Base-by-base conservation (phyloP, 805 yeast genomes). In the Zygosaccharomyces rouxii region DNA sequence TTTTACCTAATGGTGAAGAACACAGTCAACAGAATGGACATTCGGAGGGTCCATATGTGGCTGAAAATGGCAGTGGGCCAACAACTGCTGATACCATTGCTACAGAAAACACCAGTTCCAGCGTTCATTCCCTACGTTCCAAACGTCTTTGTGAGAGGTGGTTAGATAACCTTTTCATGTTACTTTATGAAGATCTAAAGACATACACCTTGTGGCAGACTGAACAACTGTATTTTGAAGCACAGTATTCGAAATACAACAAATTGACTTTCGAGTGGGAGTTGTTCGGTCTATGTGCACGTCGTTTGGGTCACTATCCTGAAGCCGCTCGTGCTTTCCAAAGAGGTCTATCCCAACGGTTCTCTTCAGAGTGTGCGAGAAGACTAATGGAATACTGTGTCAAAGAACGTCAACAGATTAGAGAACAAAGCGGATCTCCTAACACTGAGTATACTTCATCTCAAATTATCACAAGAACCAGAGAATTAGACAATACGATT, bases 181-280 rank as follows among this genome's bases (percentile, higher is more conserved):
- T 82, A 1, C 67, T 87, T 26, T 86, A 81, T 60, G 90, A 85
- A 51, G 95, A 86, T 62, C 74, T 86, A 58, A 75, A 86, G 60
- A 81, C 87, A 0, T 92, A 86, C 64, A 89, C 97, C 1, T 78
- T 88, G 76, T 92, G 96, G 94, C 90, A 89, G 64, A 89, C 96
- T 0, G 97, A 94, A 64, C 77, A 78, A 56, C 79, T 89, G 53
- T 96, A 92, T 67, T 84, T 86, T 70, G 89, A 86, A 66, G 88
- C 95, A 5, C 96, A 89, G 64, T 87, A 88, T 66, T 75, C 88
- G 65, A 82, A 80, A 38, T 86, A 84, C 65, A 80, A 79, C 57
- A 89, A 87, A 62, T 72, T 84, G 25, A 82, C 96, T 0, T 71
- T 85, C 49, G 97, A 90, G 67, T 90, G 97, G 97, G 97, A 95